phyloP scores from a whole-genome alignment of 2,329 filamentous ascomycete genomes.

The Hymenoscyphus fraxineus region DNA sequence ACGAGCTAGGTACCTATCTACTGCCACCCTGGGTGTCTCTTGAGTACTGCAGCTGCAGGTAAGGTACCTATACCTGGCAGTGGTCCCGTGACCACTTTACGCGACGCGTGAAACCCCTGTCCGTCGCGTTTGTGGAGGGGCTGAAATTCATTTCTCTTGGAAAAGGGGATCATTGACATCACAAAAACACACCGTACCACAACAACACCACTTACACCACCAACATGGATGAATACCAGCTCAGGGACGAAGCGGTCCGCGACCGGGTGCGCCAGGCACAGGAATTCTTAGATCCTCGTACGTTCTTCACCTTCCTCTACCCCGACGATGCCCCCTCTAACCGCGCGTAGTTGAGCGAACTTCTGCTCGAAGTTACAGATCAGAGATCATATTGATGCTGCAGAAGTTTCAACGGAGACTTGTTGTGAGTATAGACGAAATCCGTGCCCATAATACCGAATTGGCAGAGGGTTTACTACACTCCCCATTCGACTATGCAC shows the following conservation, averaged over 20 bases:
- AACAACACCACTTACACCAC: background rate
- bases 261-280: constrained; percentile 83
- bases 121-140: background rate
- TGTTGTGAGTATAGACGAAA: constrained; percentile 80
- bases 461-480: constrained; percentile 76
- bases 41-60: too few species aligned
- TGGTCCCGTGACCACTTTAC: background rate
- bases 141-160: background rate
- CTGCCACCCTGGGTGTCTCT: too few species aligned
- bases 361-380: constrained; percentile 65
- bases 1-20: too few species aligned
- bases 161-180: background rate
- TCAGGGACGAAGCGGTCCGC: constrained; percentile 79
- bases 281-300: constrained; percentile 93
- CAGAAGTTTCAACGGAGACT: constrained; percentile 63
- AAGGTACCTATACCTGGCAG: too few species aligned
- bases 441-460: constrained; percentile 80
- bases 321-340: constrained; percentile 25
- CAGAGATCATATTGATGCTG: constrained; percentile 79
- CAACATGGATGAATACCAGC: constrained; percentile 63
- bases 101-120: background rate
- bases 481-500: constrained; percentile 80
- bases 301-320: constrained; percentile 34
- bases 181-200: background rate
- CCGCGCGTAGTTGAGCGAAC: constrained; percentile 24